Evolutionary conservation across 2,329 filamentous ascomycete genomes (phyloP), one percentile per base, ranked within the genome.

Genomic region (Ophiostoma ulmi): DNA sequence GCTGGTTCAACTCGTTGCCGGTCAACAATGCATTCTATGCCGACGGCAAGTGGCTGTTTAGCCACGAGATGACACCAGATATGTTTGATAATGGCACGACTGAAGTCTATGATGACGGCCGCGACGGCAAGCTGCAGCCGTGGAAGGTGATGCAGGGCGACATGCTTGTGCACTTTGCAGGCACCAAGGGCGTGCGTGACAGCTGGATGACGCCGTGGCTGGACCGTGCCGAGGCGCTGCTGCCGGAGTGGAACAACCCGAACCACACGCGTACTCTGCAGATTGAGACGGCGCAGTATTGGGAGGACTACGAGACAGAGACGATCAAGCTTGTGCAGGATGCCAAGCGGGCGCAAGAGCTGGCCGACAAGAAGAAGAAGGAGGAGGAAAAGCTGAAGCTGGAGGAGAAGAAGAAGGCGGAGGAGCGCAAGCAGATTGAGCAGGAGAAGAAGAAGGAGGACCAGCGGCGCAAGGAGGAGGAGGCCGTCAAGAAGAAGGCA

Each of bases 101-200:
- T 1, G 71, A 76, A 3, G 72, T 77, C 8, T 75, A 70, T 63
- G 70, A 78, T 69, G 77, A 78, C 70, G 77, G 77, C 41, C 74
- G 73, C 55, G 71, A 52, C 67, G 71, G 71, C 61, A 72, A 74
- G 68, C 68, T 77, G 22, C 72, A 77, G 70, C 71, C 75, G 52
- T 78, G 77, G 77, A 78, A 78, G 74, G 74, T 78, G 36, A 78
- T 78, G 77, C 75, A 72, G 20, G 77, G 77, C 66, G 77, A 78
- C 70, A 61, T 77, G 72, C 70, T 76, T 17, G 75, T 77, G 64
- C 76, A 77, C 72, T 77, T 77, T 72, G 76, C 76, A 2, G 76
- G 76, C 13, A 75, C 75, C 20, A 75, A 75, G 38, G 68, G 70
- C n/a, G 76, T 77, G 68, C 74, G 77, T 58, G 76, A 78, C 72